Conservation (phyloP, 257 asterid genomes). For the Solanum dulcamara region DNA sequence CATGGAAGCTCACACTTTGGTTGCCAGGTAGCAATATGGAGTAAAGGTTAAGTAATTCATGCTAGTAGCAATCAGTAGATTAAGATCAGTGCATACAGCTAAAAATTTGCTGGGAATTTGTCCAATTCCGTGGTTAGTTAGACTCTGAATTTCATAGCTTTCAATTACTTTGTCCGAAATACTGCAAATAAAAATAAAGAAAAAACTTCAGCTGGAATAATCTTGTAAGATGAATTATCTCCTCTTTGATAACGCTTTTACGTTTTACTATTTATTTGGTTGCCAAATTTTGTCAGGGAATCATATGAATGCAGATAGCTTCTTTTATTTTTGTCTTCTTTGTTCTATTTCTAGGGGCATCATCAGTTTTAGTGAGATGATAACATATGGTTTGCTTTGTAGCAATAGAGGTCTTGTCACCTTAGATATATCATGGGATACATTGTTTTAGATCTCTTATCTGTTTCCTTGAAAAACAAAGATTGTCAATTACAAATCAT, state of each 20-base stretch:
- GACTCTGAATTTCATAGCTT: neutral
- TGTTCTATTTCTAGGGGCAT: neutral
- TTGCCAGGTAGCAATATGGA: conserved; percentile 58
- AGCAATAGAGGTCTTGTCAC: neutral
- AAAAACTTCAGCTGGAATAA: neutral
- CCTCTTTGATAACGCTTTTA: neutral
- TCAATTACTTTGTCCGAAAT: neutral
- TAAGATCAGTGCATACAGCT: neutral
- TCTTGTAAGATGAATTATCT: neutral
- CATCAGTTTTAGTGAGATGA: neutral
- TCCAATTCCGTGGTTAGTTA: neutral
- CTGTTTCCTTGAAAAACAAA: neutral
- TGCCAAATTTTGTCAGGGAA: neutral
- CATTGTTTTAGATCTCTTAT: neutral
- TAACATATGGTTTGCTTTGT: neutral
- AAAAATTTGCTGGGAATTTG: neutral
- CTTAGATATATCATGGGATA: neutral
- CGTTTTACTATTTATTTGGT: neutral
- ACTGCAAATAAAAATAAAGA: neutral
- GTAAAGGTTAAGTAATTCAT: neutral
- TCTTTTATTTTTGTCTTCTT: neutral
- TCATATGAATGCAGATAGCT: neutral
- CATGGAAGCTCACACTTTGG: conserved; percentile 98
- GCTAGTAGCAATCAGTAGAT: neutral
- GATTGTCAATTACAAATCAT: neutral